These are phyloP conservation scores for Hypoxylon rubiginosum DNA, from an alignment of 2,329 filamentous ascomycete genomes.

Conservation along the genomic window DNA sequence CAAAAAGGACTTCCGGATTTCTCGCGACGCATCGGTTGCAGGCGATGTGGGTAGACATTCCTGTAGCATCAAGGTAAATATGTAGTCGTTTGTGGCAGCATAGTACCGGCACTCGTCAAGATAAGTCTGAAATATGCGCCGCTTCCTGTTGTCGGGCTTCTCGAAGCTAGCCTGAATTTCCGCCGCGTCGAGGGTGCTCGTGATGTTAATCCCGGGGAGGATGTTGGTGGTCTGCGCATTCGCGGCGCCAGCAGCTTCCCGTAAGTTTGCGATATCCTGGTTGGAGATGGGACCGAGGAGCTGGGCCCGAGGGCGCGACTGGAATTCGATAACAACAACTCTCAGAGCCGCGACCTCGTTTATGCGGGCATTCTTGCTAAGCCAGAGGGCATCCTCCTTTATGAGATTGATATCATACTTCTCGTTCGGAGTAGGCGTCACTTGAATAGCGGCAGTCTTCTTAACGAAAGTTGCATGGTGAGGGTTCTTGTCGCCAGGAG, in stretches of 20 bases:
- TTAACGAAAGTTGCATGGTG: constrained; percentile 82
- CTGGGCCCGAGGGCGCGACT: constrained; percentile 80
- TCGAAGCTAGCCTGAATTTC: constrained; percentile 72
- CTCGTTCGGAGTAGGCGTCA: constrained; percentile 75
- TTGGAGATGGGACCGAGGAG: constrained; percentile 79
- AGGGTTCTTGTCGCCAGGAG: constrained; percentile 65
- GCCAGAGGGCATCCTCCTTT: constrained; percentile 87
- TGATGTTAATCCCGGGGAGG: constrained; percentile 64
- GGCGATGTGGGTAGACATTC: constrained; percentile 47
- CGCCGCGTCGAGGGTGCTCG: constrained; percentile 64
- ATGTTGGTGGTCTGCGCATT: constrained; percentile 71
- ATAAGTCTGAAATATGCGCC: constrained; percentile 78
- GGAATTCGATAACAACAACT: constrained; percentile 85
- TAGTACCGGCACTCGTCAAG: constrained; percentile 79
- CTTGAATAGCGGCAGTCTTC: constrained; percentile 88
- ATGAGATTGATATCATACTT: constrained; percentile 82
- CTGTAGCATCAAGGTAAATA: constrained; percentile 64
- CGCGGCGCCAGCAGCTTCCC: constrained; percentile 77
- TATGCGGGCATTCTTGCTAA: constrained; percentile 82
- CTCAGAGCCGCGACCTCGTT: constrained; percentile 87
- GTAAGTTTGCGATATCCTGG: constrained; percentile 82
- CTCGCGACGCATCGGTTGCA: constrained; percentile 45
- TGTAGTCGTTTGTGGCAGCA: constrained; percentile 72
- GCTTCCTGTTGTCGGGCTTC: constrained; percentile 71
- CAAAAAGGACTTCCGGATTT: constrained; percentile 50